phyloP scores from a whole-genome alignment of 768 basidiomycete genomes.

The Russula vinacea region DNA sequence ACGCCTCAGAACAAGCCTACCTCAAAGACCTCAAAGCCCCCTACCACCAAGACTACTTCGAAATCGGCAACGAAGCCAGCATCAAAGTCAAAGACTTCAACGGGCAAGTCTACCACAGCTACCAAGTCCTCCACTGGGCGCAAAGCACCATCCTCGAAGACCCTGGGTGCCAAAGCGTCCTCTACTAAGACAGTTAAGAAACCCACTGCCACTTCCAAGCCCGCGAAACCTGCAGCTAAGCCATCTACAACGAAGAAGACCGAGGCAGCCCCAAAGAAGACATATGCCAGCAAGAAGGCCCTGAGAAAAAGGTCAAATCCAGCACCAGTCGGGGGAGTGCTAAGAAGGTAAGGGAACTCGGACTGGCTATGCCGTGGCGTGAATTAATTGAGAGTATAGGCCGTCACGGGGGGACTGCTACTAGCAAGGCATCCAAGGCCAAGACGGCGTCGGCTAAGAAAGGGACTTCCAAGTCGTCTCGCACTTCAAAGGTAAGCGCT shows the following conservation, averaged over 20 bases:
- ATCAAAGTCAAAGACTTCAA: slow-evolving; percentile 37
- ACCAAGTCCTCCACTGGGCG: slow-evolving; percentile 37
- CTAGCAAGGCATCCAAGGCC: slow-evolving; percentile 33
- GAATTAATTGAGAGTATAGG: slow-evolving; percentile 38
- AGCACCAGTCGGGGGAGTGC: slow-evolving; percentile 45
- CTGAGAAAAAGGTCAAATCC: slow-evolving; percentile 28
- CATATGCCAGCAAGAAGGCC: slow-evolving; percentile 28
- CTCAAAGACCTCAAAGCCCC: slow-evolving; percentile 37
- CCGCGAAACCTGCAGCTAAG: slow-evolving; percentile 18
- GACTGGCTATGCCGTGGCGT: slow-evolving; percentile 1
- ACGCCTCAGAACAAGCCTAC: slow-evolving; percentile 40
- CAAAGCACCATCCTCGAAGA: slow-evolving; percentile 27
- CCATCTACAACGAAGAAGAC: slow-evolving; percentile 35
- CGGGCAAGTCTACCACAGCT: slow-evolving; percentile 33
- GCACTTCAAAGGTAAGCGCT: slow-evolving; percentile 14
- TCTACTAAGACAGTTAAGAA: slow-evolving; percentile 25
- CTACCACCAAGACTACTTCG: slow-evolving; percentile 34
- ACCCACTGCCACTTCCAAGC: slow-evolving; percentile 18
- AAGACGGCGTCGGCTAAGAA: slow-evolving; percentile 34
- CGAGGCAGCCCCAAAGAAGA: slow-evolving; percentile 32
- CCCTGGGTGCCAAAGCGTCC: slow-evolving; percentile 27
- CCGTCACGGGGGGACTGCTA: slow-evolving; percentile 49
- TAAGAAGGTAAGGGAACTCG: slow-evolving; percentile 53
- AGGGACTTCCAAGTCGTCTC: slow-evolving; percentile 26
- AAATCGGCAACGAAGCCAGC: slow-evolving; percentile 34